Evolutionary conservation across 257 asterid genomes (phyloP).

Genomic region (Osmanthus fragrans): DNA sequence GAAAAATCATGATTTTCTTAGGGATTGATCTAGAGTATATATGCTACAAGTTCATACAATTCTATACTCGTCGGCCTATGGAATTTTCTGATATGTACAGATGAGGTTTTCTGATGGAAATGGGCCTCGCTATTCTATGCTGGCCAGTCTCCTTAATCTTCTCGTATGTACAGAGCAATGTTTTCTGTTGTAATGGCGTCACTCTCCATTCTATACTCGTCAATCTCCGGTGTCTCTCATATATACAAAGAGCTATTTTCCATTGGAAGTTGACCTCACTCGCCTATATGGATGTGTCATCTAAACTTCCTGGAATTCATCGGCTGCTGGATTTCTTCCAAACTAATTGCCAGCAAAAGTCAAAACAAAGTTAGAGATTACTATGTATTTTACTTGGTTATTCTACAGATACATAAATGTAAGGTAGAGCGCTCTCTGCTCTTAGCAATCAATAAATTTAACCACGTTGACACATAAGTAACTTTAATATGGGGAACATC

Average conservation of each 20-base stretch:
- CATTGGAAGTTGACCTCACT: neutral
- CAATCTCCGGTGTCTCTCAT: neutral
- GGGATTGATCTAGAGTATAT: neutral
- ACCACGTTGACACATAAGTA: too few relatives aligned
- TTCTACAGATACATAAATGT: too few relatives aligned
- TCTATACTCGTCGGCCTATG: too few relatives aligned
- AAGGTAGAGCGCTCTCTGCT: too few relatives aligned
- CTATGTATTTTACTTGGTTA: neutral
- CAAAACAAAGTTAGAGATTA: neutral
- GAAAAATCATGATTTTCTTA: neutral
- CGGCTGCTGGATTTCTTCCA: neutral
- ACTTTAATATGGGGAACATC: too few relatives aligned
- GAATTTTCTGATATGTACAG: neutral
- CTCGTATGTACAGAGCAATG: neutral
- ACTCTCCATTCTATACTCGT: neutral
- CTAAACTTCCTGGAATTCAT: neutral
- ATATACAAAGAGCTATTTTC: neutral
- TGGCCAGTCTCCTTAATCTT: neutral
- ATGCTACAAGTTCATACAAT: neutral
- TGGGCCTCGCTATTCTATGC: neutral
- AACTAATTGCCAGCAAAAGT: neutral
- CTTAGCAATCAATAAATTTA: too few relatives aligned
- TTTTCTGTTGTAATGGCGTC: neutral
- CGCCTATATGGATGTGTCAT: neutral
- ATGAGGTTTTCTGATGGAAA: neutral